These are phyloP conservation scores for Podaxis carcinomalis DNA, from an alignment of 768 basidiomycete genomes.

Conservation along the genomic window DNA sequence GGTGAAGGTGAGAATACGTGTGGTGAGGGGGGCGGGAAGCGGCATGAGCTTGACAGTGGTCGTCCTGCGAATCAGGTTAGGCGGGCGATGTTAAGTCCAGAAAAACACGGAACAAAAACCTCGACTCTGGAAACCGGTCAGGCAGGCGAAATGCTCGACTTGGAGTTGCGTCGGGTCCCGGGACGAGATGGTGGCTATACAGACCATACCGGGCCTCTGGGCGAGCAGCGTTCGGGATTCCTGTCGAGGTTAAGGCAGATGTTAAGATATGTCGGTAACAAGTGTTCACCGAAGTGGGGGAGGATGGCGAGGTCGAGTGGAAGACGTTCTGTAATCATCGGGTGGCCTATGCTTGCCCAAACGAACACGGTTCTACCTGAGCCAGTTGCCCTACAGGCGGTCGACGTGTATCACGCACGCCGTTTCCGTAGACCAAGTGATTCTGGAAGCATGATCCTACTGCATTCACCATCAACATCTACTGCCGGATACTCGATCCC, in stretches of 20 bases:
- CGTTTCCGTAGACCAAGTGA: conserved; percentile 43
- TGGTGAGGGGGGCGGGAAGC: conserved; percentile 63
- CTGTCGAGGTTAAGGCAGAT: conserved; percentile 58
- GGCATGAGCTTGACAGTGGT: conserved; percentile 51
- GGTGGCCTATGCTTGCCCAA: conserved; percentile 47
- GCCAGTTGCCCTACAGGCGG: not conserved
- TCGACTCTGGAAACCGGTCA: not conserved
- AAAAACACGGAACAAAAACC: not conserved
- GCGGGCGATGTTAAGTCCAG: not conserved
- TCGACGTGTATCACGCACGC: conserved; percentile 30
- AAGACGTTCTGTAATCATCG: conserved; percentile 11
- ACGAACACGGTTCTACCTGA: not conserved
- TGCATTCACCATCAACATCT: conserved; percentile 61
- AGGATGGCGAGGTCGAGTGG: not conserved
- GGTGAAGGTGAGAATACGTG: conserved; percentile 55
- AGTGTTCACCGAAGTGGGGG: conserved; percentile 36
- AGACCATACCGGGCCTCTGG: conserved; percentile 20
- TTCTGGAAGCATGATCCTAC: conserved; percentile 45
- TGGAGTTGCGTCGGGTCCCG: conserved; percentile 48
- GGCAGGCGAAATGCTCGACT: conserved; percentile 23
- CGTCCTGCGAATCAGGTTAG: not conserved
- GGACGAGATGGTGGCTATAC: conserved; percentile 33
- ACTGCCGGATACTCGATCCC: conserved; percentile 65
- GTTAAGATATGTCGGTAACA: conserved; percentile 66
- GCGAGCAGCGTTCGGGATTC: conserved; percentile 49